Conservation (phyloP, 257 asterid genomes). For the Cinchona pubescens region DNA sequence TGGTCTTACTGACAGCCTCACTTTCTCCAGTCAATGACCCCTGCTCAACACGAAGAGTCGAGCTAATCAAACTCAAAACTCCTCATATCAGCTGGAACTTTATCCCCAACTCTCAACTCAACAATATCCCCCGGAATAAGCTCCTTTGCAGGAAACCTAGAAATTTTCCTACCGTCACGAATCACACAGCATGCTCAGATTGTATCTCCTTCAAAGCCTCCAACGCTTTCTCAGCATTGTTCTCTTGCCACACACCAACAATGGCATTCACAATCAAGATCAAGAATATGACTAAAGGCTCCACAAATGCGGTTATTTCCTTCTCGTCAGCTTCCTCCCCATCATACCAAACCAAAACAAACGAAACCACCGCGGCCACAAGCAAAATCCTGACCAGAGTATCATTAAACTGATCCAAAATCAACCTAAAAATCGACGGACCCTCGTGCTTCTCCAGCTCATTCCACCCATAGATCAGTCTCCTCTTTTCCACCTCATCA, state of each 20-base stretch:
- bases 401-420: constrained; percentile 92
- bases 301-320: constrained; percentile 97
- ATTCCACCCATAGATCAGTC: constrained; percentile 74
- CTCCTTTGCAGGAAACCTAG: constrained; percentile 76
- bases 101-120: constrained; percentile 95
- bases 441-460: constrained; percentile 98
- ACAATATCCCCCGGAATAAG: constrained; percentile 98
- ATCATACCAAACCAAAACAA: constrained; percentile 90
- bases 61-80: constrained; percentile 81
- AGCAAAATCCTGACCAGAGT: constrained; percentile 86
- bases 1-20: constrained; percentile 88
- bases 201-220: constrained; percentile 98
- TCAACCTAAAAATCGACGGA: constrained; percentile 67
- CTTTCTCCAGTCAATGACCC: constrained; percentile 99
- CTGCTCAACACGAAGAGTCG: constrained; percentile 87
- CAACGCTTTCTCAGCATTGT: constrained; percentile 95
- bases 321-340: constrained; percentile 96
- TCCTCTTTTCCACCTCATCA: constrained; percentile 64
- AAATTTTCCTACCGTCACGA: constrained; percentile 67
- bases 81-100: constrained; percentile 97
- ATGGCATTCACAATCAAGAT: constrained; percentile 91
- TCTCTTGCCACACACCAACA: constrained; percentile 99
- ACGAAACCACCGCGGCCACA: constrained; percentile 89
- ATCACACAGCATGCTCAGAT: constrained; percentile 84
- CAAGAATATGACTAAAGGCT: constrained; percentile 88